Evolutionary conservation across 371 early-diverging fungal genomes (phyloP).

Genomic region (Apophysomyces sp.): DNA sequence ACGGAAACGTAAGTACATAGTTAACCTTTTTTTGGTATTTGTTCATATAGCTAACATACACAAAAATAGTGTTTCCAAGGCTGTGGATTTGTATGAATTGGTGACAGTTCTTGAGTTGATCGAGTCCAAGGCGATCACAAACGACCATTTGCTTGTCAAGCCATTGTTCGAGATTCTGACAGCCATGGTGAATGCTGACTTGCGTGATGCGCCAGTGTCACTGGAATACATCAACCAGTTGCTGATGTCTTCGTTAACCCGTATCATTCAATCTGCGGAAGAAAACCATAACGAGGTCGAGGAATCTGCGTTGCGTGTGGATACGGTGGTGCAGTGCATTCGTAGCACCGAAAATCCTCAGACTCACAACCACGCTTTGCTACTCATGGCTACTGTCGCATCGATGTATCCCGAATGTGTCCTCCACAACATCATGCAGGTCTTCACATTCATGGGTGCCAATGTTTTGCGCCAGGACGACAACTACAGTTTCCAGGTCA

Average conservation of each 20-base stretch:
- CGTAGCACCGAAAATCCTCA: slow-evolving; percentile 93
- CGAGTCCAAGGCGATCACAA: slow-evolving; percentile 55
- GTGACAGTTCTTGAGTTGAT: slow-evolving; percentile 70
- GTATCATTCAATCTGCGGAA: slow-evolving; percentile 62
- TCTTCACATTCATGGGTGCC: slow-evolving; percentile 98
- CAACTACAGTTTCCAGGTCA: slow-evolving; percentile 93
- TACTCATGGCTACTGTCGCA: slow-evolving; percentile 89
- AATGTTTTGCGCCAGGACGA: slow-evolving; percentile 94
- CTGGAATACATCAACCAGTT: slow-evolving; percentile 90
- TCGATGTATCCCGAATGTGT: slow-evolving; percentile 82
- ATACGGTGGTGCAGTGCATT: slow-evolving; percentile 87
- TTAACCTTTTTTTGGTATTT: background rate
- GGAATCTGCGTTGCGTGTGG: slow-evolving; percentile 68
- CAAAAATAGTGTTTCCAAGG: background rate
- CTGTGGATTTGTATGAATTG: slow-evolving; percentile 55
- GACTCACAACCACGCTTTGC: slow-evolving; percentile 87
- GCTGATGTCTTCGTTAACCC: slow-evolving; percentile 71
- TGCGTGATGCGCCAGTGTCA: slow-evolving; percentile 58
- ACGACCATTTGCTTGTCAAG: slow-evolving; percentile 52
- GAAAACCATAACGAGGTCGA: slow-evolving; percentile 37
- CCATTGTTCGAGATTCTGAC: slow-evolving; percentile 77
- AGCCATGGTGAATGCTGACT: slow-evolving; percentile 62
- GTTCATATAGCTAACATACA: too few species aligned
- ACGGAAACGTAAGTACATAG: slow-evolving; percentile 11
- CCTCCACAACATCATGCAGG: slow-evolving; percentile 91